Evolutionary conservation across 139 green algal genomes (phyloP).

Genomic region (Haematococcus lacustris): DNA sequence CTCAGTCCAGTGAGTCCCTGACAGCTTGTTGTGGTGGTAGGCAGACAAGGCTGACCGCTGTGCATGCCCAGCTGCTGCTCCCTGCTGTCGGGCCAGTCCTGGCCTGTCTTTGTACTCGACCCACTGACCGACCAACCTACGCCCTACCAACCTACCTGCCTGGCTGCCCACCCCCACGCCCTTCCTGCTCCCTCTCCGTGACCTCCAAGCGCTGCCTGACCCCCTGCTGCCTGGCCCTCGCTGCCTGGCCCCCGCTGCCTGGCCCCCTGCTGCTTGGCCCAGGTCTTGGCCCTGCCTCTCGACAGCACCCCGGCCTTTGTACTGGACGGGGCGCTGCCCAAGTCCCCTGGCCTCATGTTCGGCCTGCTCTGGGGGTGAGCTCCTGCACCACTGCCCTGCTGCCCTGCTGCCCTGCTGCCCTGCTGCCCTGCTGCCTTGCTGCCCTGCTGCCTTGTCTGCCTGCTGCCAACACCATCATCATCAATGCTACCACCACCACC

Average conservation of each 20-base stretch:
- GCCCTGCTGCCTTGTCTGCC: too few species aligned
- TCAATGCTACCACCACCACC: too few species aligned
- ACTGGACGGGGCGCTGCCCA: constrained; percentile 44
- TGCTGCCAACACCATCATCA: too few species aligned
- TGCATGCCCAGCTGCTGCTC: background rate
- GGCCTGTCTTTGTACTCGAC: background rate
- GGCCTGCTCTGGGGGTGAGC: constrained; percentile 53
- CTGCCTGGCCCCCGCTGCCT: background rate
- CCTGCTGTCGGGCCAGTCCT: background rate
- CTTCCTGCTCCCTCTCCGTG: too few species aligned
- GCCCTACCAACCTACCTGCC: background rate
- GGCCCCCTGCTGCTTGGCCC: background rate
- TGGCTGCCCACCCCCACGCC: background rate
- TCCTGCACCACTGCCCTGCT: too few species aligned
- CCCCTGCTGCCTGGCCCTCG: background rate
- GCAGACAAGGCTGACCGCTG: background rate
- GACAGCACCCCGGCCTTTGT: constrained; percentile 43
- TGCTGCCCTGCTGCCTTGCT: too few species aligned
- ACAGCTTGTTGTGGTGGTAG: background rate
- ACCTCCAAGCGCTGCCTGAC: background rate
- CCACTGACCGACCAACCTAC: background rate
- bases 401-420: too few species aligned
- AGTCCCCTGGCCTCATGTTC: constrained; percentile 66
- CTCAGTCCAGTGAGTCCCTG: too few species aligned
- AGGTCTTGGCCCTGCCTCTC: constrained; percentile 60